Base-by-base conservation (phyloP, 2,329 filamentous ascomycete genomes). In the Hymenotorrendiella dingleyae region DNA sequence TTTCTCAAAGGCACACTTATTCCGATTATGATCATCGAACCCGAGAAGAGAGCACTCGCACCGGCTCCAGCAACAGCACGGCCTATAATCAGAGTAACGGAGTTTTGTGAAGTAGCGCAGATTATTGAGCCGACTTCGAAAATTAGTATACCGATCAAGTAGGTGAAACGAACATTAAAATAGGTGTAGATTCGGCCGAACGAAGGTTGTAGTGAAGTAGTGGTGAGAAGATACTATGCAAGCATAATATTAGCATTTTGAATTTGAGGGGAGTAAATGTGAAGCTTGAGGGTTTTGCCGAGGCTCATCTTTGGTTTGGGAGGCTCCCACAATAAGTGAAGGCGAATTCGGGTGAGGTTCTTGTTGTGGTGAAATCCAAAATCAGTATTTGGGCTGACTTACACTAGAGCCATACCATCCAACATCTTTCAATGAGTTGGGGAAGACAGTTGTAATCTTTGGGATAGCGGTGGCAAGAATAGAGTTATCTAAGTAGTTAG, bases 381-480 rank as follows among this genome's bases (percentile, higher is more conserved):
- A n/a, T n/a, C 5, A 12, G 8, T 28, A 8, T 26, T 14, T 20
- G 27, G 12, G 12, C 6, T 37, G n/a, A 21, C 28, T 36, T 42
- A 29, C 33, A 32, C 40, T 34, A 5, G 36, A 30, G 14, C 40
- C 48, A 50, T 50, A 65, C 64, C 64, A 67, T 11, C 64, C 64
- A 6, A 67, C 59, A 54, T 68, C 65, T 17, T 57, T 50, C 4
- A 66, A 50, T 11, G 62, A 63, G 35, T 67, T 58, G 41, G 42
- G 42, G 64, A 59, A 68, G 11, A 62, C 62, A 1, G 55, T 47
- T 4, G 66, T 69, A 34, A 69, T 69, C 36, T 62, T 63, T 6
- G 67, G 67, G 33, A 68, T 67, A 4, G 66, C 67, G 4, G 64
- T 66, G 11, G 63, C 63, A 37, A 60, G 54, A 33, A 62, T 63